phyloP scores from a whole-genome alignment of 1,139 yeast genomes.

The Wickerhamomyces sp. region DNA sequence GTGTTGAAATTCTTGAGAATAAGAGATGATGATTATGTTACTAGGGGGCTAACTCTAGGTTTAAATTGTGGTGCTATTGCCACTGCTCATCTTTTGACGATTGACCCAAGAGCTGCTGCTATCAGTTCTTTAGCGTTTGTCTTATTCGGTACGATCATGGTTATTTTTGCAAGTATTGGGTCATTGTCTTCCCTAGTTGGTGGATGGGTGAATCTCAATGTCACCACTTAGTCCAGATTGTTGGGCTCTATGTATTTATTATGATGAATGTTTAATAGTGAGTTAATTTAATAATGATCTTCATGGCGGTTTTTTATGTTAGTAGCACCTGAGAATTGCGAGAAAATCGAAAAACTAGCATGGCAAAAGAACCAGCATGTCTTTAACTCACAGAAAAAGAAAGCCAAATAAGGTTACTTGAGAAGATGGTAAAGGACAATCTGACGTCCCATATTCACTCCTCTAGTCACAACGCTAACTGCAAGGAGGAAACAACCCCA shows the following conservation, averaged over 20 bases:
- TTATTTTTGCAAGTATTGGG: conserved; percentile 57
- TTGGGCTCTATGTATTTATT: not conserved
- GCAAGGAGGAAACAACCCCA: not conserved
- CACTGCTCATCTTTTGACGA: conserved; percentile 64
- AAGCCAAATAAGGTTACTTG: not conserved
- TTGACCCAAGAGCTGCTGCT: conserved; percentile 78
- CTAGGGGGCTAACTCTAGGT: conserved; percentile 73
- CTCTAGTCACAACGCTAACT: not conserved
- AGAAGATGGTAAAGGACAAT: too few relatives aligned
- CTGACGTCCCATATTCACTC: not conserved
- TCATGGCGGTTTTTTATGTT: not conserved
- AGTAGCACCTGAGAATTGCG: too few relatives aligned
- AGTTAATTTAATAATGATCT: too few relatives aligned
- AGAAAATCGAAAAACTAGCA: not conserved
- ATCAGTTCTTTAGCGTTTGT: conserved; percentile 70
- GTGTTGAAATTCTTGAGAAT: conserved; percentile 43
- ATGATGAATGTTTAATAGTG: too few relatives aligned
- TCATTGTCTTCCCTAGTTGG: conserved; percentile 37
- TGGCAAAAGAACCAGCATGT: not conserved
- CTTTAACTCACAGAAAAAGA: not conserved
- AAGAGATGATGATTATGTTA: conserved; percentile 60
- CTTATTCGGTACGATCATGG: conserved; percentile 68
- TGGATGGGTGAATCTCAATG: conserved; percentile 27
- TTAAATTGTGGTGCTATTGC: conserved; percentile 80
- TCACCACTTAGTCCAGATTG: not conserved